Evolutionary conservation across 2,329 filamentous ascomycete genomes (phyloP).

Genomic region (Diaporthe sp.): DNA sequence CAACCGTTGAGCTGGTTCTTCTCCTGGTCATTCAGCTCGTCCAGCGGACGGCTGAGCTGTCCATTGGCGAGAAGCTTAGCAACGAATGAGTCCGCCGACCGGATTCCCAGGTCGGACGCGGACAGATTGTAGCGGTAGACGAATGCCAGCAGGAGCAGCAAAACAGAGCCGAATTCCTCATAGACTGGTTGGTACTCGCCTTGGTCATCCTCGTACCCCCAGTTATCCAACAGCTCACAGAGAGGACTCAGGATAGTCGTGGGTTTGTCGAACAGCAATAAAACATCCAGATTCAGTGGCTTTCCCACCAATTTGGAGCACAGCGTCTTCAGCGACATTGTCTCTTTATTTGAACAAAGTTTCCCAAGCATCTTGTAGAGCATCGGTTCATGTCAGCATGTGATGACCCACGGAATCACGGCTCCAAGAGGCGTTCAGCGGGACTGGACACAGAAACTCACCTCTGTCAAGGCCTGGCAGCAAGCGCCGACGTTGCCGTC

Average conservation of each 20-base stretch:
- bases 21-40: conserved; percentile 75
- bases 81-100: conserved; percentile 74
- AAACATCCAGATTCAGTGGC: conserved; percentile 78
- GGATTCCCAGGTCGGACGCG: conserved; percentile 73
- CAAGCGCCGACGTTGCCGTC: conserved; percentile 93
- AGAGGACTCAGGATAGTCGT: conserved; percentile 79
- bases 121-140: conserved; percentile 81
- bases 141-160: conserved; percentile 80
- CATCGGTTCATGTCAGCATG: conserved; percentile 4
- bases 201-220: conserved; percentile 87
- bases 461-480: conserved; percentile 81
- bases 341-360: conserved; percentile 80
- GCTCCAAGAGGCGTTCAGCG: not conserved
- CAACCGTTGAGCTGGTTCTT: conserved; percentile 77
- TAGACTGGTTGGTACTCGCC: conserved; percentile 88
- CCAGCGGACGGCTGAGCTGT: conserved; percentile 67
- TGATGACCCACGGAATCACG: no score
- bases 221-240: conserved; percentile 81
- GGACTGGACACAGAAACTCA: conserved; percentile 51
- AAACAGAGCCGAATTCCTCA: conserved; percentile 84
- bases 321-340: conserved; percentile 82
- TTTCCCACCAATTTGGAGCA: conserved; percentile 82
- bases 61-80: conserved; percentile 74
- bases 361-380: conserved; percentile 71
- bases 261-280: conserved; percentile 81